phyloP scores from a whole-genome alignment of 2,329 filamentous ascomycete genomes.

The Arachnopeziza araneosa region DNA sequence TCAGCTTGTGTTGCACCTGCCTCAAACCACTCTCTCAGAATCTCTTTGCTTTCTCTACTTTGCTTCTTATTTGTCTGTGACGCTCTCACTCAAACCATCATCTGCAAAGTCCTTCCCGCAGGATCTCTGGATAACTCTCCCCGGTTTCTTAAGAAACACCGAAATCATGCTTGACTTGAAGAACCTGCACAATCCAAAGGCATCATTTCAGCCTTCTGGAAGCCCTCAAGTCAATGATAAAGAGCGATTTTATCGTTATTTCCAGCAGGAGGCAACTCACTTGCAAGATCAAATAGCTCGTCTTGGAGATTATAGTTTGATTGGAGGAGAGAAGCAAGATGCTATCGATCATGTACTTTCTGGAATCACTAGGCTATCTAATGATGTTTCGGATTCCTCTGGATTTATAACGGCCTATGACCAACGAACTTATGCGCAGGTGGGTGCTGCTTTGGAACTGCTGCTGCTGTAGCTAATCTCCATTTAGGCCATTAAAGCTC shows the following conservation, averaged over 20 bases:
- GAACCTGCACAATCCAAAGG: not conserved
- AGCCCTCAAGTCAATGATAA: slow-evolving; percentile 45
- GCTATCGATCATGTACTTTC: slow-evolving; percentile 76
- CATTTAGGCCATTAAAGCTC: slow-evolving; percentile 65
- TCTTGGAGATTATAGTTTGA: slow-evolving; percentile 55
- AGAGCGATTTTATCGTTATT: slow-evolving; percentile 79
- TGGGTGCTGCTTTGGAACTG: slow-evolving; percentile 32
- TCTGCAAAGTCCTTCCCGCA: not conserved
- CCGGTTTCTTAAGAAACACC: not conserved
- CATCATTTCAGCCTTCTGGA: not conserved
- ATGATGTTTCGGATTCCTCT: slow-evolving; percentile 77
- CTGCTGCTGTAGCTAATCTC: slow-evolving; percentile 32
- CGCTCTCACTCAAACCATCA: not conserved
- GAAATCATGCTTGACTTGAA: not conserved
- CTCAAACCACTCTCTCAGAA: not conserved
- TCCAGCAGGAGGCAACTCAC: slow-evolving; percentile 64
- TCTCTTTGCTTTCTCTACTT: not conserved
- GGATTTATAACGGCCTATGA: slow-evolving; percentile 84
- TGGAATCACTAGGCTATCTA: slow-evolving; percentile 73
- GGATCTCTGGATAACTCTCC: not conserved
- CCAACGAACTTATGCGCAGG: slow-evolving; percentile 77
- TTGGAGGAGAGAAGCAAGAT: slow-evolving; percentile 71
- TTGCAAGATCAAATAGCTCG: slow-evolving; percentile 71
- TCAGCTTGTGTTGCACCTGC: not conserved
- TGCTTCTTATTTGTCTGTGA: not conserved